Conservation (phyloP, 352 stramenopile species). For the Globisporangium yorkense region DNA sequence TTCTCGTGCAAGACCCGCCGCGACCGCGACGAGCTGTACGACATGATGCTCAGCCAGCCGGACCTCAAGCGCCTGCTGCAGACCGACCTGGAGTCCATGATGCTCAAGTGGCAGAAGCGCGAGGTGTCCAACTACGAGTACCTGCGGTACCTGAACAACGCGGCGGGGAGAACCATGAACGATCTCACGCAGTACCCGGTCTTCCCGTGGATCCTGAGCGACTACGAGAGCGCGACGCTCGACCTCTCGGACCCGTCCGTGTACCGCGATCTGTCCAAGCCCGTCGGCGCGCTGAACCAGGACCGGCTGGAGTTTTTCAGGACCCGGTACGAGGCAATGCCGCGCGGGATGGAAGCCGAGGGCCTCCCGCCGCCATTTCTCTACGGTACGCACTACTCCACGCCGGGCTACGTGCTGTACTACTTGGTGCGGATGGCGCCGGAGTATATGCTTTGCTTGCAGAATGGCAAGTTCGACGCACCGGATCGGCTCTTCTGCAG, state of each 20-base stretch:
- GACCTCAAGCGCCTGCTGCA: slow-evolving; percentile 55
- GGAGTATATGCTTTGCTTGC: slow-evolving; percentile 94
- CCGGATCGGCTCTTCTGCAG: slow-evolving; percentile 96
- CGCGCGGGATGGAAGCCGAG: slow-evolving; percentile 66
- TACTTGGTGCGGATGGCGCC: slow-evolving; percentile 97
- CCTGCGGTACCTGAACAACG: slow-evolving; percentile 85
- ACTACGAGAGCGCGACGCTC: slow-evolving; percentile 84
- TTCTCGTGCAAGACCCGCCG: slow-evolving; percentile 66
- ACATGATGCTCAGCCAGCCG: slow-evolving; percentile 77
- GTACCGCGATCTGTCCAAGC: slow-evolving; percentile 94
- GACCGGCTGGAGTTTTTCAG: slow-evolving; percentile 86
- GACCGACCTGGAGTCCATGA: slow-evolving; percentile 66
- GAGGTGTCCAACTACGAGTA: slow-evolving; percentile 96
- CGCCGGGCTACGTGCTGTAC: slow-evolving; percentile 95
- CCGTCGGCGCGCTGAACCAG: slow-evolving; percentile 91
- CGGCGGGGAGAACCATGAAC: slow-evolving; percentile 80
- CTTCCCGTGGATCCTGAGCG: slow-evolving; percentile 95
- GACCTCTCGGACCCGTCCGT: slow-evolving; percentile 78
- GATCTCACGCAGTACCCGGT: slow-evolving; percentile 95
- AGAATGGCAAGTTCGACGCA: slow-evolving; percentile 98
- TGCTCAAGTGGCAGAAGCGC: slow-evolving; percentile 75
- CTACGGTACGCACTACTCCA: slow-evolving; percentile 94
- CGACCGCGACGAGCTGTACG: slow-evolving; percentile 78
- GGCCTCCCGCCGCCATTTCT: slow-evolving; percentile 92
- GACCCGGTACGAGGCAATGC: slow-evolving; percentile 88